These are phyloP conservation scores for Fusarium sp. DNA, from an alignment of 2,329 filamentous ascomycete species.

Conservation along the genomic window DNA sequence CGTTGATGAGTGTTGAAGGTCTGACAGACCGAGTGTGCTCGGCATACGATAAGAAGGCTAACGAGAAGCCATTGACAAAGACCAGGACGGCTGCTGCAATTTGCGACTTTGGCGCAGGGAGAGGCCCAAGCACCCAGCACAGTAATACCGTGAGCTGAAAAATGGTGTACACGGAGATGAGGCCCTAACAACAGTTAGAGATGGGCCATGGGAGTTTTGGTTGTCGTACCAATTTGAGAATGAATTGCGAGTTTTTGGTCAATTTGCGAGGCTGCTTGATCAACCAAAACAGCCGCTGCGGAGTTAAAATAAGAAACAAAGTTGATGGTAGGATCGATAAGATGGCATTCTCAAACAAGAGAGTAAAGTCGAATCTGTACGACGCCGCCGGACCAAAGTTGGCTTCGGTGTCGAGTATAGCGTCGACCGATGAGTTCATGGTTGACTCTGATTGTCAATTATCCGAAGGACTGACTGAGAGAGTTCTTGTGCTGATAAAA, in stretches of 20 bases:
- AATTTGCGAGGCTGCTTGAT: conserved; percentile 3
- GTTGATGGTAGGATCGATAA: conserved; percentile 15
- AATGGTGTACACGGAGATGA: conserved; percentile 5
- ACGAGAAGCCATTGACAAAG: conserved; percentile 12
- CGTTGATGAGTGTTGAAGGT: conserved; percentile 20
- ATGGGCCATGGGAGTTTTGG: neutral
- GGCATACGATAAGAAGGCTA: conserved; percentile 9
- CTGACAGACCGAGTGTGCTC: conserved; percentile 21
- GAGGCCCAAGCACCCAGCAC: conserved; percentile 6
- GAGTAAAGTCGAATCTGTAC: conserved; percentile 18
- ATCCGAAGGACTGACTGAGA: neutral
- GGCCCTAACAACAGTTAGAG: neutral
- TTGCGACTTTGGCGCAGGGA: neutral
- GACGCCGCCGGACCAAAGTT: conserved; percentile 10
- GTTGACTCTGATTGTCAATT: neutral
- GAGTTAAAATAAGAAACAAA: conserved; percentile 9
- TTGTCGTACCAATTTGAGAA: conserved; percentile 9
- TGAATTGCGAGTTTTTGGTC: conserved; percentile 5
- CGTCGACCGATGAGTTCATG: neutral
- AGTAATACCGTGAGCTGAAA: conserved; percentile 5
- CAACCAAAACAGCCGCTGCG: conserved; percentile 6
- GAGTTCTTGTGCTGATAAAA: neutral
- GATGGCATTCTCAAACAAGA: conserved; percentile 12
- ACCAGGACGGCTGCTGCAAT: conserved; percentile 15
- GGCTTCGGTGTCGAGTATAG: neutral